Evolutionary conservation across 108 stramenopile species (phyloP), one percentile per base, ranked within the genome.

Genomic region (Mediolabrus comicus): DNA sequence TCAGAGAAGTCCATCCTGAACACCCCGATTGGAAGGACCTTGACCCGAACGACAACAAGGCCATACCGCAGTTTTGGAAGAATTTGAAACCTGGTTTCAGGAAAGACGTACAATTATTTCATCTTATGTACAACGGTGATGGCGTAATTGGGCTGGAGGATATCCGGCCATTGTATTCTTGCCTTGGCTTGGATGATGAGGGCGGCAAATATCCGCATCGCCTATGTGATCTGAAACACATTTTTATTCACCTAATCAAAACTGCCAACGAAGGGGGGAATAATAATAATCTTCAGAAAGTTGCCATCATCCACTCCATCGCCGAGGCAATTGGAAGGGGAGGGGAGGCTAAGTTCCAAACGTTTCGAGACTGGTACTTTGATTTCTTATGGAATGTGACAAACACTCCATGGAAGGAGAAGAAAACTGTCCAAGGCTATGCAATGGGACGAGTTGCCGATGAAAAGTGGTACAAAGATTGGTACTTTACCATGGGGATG

Each of bases 401-500:
- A 1, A 56, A 56, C 26, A 56, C 55, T 27, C 55, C 55, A 10
- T 56, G 55, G 55, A 56, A 56, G 26, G 55, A 56, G 4, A 56
- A 56, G 55, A 56, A 56, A 28, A 56, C 55, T 6, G n/a, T 56
- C 27, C 26, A 56, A 12, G 27, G 26, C 1, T 56, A 56, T 56
- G 55, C 55, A 26, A 14, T 56, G 30, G 27, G 27, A 28, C 55
- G 55, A 24, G 55, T 56, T 28, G 27, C 55, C 4, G 55, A 56
- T 28, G 27, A 56, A 27, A 10, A n/a, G 28, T 56, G 55, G 55
- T 56, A 56, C 28, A 6, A 6, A 1, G 26, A 56, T n/a, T 56
- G 55, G 55, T 56, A 56, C 27, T 27, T 28, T 28, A 56, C 28
- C 12, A 56, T 56, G 55, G 55, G 27, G 6, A 25, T 56, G 55